phyloP scores from a whole-genome alignment of 2,329 filamentous ascomycete species.

The Samsoniella hepiali region DNA sequence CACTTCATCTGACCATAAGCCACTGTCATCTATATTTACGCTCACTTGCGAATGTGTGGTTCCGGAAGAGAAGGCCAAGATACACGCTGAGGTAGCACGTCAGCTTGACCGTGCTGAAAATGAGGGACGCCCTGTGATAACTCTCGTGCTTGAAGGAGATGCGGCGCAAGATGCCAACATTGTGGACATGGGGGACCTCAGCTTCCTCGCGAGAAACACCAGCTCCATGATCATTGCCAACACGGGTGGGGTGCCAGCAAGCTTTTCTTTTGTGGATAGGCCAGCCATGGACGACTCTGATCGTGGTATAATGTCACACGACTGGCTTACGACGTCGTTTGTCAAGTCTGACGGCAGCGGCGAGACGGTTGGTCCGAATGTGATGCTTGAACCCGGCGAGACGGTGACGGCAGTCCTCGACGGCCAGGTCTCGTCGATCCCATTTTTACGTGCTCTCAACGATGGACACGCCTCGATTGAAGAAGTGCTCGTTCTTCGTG shows the following conservation, averaged over 20 bases:
- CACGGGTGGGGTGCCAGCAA: constrained; percentile 78
- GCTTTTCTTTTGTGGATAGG: constrained; percentile 74
- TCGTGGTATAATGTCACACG: constrained; percentile 35
- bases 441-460: constrained; percentile 69
- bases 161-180: constrained; percentile 47
- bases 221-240: constrained; percentile 83
- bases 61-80: constrained; percentile 74
- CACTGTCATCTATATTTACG: constrained; percentile 76
- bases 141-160: constrained; percentile 69
- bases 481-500: constrained; percentile 82
- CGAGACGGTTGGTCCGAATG: constrained; percentile 41
- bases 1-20: constrained; percentile 93
- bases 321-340: constrained; percentile 72
- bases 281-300: constrained; percentile 49
- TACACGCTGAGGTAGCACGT: constrained; percentile 82
- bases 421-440: constrained; percentile 60
- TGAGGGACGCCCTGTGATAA: constrained; percentile 77
- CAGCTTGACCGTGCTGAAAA: constrained; percentile 91
- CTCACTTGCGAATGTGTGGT: constrained; percentile 85
- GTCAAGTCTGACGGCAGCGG: constrained; percentile 40
- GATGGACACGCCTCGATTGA: constrained; percentile 64
- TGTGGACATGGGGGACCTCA: constrained; percentile 75
- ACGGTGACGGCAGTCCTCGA: constrained; percentile 69
- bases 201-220: constrained; percentile 63
- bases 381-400: constrained; percentile 80